Base-by-base conservation (phyloP, 2,329 filamentous ascomycete genomes). In the Paracamarosporium sp. region DNA sequence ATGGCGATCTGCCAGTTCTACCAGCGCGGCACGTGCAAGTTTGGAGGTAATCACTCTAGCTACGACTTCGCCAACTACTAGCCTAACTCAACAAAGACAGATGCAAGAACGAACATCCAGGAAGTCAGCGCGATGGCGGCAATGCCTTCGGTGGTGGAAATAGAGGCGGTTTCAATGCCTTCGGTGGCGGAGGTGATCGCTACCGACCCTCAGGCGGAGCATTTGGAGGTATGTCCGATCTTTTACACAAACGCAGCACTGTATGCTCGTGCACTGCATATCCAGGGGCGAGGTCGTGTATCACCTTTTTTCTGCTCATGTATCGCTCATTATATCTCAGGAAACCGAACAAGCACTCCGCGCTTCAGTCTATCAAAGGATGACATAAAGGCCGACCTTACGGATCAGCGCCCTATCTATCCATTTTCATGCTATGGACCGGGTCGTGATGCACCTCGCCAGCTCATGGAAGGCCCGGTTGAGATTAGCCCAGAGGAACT, bases 401-500 rank as follows among this genome's bases (percentile, higher is more conserved):
- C 83, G 0, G 81, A 83, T 22, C 91, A 95, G 59, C 84, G 85
- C 8, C 94, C 94, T 17, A 79, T 86, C 81, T 98, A 93, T 90
- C 89, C 95, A 4, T 84, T 97, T 24, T 97, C 93, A 1, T 85
- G 90, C 22, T 98, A 97, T 75, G 91, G 88, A 0, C 93, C 93
- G 0, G 90, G 90, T 4, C 84, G 82, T 67, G 86, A 93, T 66
- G 87, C 90, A 1, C 93, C 93, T 0, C 86, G 87, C 17, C 92
- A 97, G 76, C 83, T 97, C 1, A 93, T 97, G 68, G 92, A 92
- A 51, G 93, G 92, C 1, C 82, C 86, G 5, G 85, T 93, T 17
- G 94, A 98, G 75, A 90, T 93, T 74, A 96, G 92, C 69, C 90
- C 90, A 38, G 94, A 98, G 75, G 94, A 98, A 77, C 85, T 96